Evolutionary conservation across 108 stramenopile species (phyloP).

Genomic region (Cyclotella baltica): DNA sequence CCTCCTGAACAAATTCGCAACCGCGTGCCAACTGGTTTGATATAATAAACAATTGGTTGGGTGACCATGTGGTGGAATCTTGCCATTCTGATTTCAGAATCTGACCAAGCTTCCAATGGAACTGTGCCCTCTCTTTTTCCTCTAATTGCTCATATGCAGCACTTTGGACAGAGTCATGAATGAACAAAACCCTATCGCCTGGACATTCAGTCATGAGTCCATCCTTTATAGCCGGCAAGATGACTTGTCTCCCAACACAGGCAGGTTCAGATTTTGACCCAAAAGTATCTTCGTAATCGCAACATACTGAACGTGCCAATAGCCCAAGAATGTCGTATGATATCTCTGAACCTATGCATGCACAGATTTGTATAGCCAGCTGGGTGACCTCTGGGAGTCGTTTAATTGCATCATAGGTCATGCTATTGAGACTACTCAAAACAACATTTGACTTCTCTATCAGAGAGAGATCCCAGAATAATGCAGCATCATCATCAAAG

Average conservation of each 20-base stretch:
- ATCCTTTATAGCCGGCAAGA: constrained; percentile 10
- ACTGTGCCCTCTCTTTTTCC: background rate
- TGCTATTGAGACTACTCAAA: background rate
- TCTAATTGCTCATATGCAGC: constrained; percentile 12
- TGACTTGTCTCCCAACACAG: background rate
- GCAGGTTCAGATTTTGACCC: background rate
- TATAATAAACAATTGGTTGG: constrained; percentile 2
- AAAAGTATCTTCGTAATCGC: background rate
- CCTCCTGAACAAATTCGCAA: background rate
- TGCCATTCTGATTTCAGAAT: background rate
- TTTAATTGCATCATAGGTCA: background rate
- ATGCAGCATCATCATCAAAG: background rate
- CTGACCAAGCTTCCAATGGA: constrained; percentile 20
- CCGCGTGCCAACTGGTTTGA: constrained; percentile 21
- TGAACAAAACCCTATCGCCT: constrained; percentile 10
- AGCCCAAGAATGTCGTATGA: constrained; percentile 4
- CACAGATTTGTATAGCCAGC: constrained; percentile 8
- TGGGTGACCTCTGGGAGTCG: constrained; percentile 5
- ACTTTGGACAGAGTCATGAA: constrained; percentile 18
- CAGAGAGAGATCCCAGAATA: constrained; percentile 14
- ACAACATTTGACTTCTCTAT: background rate
- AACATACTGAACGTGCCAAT: background rate
- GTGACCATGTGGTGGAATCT: background rate
- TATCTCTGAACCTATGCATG: constrained; percentile 20
- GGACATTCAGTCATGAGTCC: constrained; percentile 3